Base-by-base conservation (phyloP, 2,329 filamentous ascomycete species). In the Monilinia polystroma region DNA sequence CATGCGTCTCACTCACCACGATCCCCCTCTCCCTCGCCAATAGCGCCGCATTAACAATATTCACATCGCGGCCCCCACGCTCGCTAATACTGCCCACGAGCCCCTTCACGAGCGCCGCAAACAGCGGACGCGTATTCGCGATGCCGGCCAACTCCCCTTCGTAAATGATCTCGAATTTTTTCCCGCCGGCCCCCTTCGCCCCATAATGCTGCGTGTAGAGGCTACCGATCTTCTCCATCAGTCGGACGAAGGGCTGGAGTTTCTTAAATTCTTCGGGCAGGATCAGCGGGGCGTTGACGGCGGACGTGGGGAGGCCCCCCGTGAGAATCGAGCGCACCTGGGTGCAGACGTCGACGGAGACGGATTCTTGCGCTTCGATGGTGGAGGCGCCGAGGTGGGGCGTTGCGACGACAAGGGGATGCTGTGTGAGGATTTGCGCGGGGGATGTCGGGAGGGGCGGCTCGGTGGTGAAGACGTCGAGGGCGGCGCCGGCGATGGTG, bases 231-330 rank as follows among this genome's bases (percentile, higher is more conserved):
- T 89, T 90, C 77, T 95, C 91, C 12, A 93, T 83, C 0, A 95
- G 83, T 11, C 82, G 81, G 7, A 94, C 90, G 72, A 91, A 93
- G 0, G 91, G 91, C 72, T 91, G 88, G 5, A 94, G 81, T 68
- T 89, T 91, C 69, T 87, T 83, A 75, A 92, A 93, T 77, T 94
- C 91, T 70, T 93, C 90, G 0, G 90, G 90, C 20, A 93, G 80
- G 69, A 94, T 94, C 64, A 94, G 84, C 5, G 91, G 91, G 0
- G 90, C 91, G 70, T 95, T 94, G 74, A 94, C 91, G 6, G 91
- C 90, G 26, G 84, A 87, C 1, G 90, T 90, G 0, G 91, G 91
- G 1, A 93, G 81, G 0, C 89, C 88, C 3, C 91, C 91, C 0
- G 82, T 81, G 2, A 95, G 80, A 53, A 94, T 91, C 67, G 88